Conservation (phyloP, 345 rosid species). For the Brassica incana region DNA sequence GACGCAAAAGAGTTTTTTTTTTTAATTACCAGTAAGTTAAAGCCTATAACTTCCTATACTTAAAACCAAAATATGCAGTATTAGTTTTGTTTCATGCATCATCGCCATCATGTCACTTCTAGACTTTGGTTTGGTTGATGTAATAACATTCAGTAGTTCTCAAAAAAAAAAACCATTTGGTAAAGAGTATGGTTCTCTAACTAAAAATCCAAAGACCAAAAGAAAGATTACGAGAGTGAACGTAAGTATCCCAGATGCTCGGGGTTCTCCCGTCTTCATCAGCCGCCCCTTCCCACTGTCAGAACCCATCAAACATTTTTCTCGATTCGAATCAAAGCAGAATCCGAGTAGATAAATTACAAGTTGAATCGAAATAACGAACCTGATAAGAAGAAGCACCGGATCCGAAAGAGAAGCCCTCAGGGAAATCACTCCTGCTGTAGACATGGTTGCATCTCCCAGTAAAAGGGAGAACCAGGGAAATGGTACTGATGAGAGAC, state of each 20-base stretch:
- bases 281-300: background rate
- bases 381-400: background rate
- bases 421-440: background rate
- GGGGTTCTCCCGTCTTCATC: background rate
- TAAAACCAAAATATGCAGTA: background rate
- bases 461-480: background rate
- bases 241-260: background rate
- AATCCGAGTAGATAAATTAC: background rate
- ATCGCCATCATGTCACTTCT: background rate
- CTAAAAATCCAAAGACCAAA: background rate
- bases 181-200: background rate
- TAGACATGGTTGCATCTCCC: background rate
- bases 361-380: background rate
- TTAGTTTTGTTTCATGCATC: background rate
- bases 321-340: background rate
- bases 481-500: background rate
- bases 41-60: background rate
- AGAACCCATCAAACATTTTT: background rate
- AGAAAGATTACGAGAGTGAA: background rate
- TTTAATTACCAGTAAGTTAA: background rate
- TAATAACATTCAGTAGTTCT: no score
- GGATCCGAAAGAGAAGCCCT: background rate
- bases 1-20: background rate
- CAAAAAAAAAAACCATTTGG: background rate
- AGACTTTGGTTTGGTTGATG: background rate